Evolutionary conservation across 1,284 basidiomycete genomes (phyloP), one percentile per base, ranked within the genome.

Genomic region (Ceratobasidium sp.): DNA sequence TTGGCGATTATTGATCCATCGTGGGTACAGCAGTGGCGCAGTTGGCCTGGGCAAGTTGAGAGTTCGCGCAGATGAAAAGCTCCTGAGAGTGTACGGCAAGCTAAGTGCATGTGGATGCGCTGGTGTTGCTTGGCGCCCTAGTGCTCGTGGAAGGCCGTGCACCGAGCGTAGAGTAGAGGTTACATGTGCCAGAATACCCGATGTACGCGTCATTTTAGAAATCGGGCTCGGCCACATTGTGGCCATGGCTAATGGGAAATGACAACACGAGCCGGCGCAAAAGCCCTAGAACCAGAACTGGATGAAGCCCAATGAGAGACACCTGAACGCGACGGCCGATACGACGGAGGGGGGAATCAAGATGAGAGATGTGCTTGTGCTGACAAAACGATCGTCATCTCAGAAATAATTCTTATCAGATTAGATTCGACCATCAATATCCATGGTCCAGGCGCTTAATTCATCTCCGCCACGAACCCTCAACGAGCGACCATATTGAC

Each of bases 1-100:
- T 23, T 64, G 71, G 46, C 71, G 66, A 10, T 70, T 76, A 74
- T 83, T 83, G 66, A 83, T 83, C 83, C 83, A 84, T 66, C 83
- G 80, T 33, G 83, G 83, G 76, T 83, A 81, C 12, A 80, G 77
- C 52, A 81, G 71, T 20, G 80, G 70, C n/a, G 74, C 66, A 7
- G 82, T 81, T n/a, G 81, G 82, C 38, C 78, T 79, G 23, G 81
- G 78, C 52, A 64, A 65, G 33, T 60, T 55, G 48, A 60, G 59
- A 5, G 59, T 50, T 54, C 48, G 48, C 46, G 59, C 48, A 64
- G 71, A 75, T 65, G 71, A 75, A 18, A 75, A 75, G 48, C 71
- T 48, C 16, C 71, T 44, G 20, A 41, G 20, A 38, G 60, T 23
- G 14, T 41, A 48, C 12, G 60, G 10, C 16, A 62, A n/a, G 8